A percentile compares a stretch with the other conserved stretches of the same genome.
Conservation (phyloP, 345 rosid genomes). For the Raphanus raphanistrum region DNA sequence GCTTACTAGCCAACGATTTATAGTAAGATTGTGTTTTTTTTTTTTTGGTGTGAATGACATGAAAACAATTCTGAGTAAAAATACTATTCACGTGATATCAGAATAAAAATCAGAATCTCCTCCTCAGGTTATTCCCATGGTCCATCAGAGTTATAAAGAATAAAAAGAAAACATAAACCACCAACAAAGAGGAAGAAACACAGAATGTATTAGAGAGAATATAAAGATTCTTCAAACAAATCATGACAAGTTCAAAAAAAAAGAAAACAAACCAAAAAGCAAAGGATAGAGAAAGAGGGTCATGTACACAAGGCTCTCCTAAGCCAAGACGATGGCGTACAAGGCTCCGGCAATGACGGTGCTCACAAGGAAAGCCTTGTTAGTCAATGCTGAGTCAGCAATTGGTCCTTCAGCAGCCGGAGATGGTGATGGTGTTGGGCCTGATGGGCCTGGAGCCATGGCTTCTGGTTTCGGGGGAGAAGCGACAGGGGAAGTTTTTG, state of each 20-base stretch:
- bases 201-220: slow-evolving; percentile 9
- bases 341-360: slow-evolving; percentile 51
- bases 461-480: slow-evolving; percentile 30
- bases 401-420: not conserved
- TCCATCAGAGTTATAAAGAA: slow-evolving; percentile 13
- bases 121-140: slow-evolving; percentile 4
- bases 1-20: too few relatives aligned
- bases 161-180: not conserved
- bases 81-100: not conserved
- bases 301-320: slow-evolving; percentile 20
- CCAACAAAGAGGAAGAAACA: slow-evolving; percentile 13
- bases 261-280: not conserved
- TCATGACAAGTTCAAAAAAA: not conserved
- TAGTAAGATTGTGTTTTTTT: too few relatives aligned
- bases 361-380: slow-evolving; percentile 49
- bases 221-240: slow-evolving; percentile 9
- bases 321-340: slow-evolving; percentile 60
- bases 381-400: slow-evolving; percentile 34
- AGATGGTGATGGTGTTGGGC: slow-evolving; percentile 33
- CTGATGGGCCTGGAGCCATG: slow-evolving; percentile 32
- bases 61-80: not conserved
- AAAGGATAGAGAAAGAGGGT: slow-evolving; percentile 1
- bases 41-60: not conserved
- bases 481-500: slow-evolving; percentile 27
- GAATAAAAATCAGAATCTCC: slow-evolving; percentile 17